Conservation (phyloP, 2,329 filamentous ascomycete species). For the Metarhizium brunneum region DNA sequence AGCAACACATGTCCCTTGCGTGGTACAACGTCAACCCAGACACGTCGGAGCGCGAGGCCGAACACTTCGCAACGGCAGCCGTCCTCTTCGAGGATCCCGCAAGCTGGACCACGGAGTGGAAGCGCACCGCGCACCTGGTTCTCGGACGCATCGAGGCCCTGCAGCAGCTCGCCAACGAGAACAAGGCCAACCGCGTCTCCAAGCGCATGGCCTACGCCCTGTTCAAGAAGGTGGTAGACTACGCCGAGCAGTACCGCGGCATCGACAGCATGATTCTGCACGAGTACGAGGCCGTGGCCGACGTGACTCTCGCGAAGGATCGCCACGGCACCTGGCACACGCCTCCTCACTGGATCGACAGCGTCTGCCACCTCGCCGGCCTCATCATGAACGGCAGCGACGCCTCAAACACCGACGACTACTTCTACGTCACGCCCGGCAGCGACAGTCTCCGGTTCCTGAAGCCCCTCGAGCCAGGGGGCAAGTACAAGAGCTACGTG, state of each 20-base stretch:
- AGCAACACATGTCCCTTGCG: slow-evolving; percentile 44
- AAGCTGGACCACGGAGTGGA: no score
- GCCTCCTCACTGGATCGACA: neutral
- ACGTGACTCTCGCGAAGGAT: neutral
- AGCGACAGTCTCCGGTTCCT: neutral
- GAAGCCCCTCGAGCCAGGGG: neutral
- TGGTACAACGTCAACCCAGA: slow-evolving; percentile 5
- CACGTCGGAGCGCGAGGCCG: neutral
- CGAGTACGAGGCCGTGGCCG: neutral
- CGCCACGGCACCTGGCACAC: neutral
- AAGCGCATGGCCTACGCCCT: neutral
- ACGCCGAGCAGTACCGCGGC: neutral
- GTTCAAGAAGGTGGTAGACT: neutral
- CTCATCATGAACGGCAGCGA: neutral
- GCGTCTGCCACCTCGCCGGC: neutral
- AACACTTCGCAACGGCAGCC: neutral
- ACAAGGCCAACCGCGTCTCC: neutral
- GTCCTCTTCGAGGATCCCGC: no score
- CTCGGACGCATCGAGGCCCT: no score
- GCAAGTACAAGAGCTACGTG: no score
- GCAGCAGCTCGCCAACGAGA: no score
- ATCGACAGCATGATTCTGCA: neutral
- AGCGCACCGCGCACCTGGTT: no score
- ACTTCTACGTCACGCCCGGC: neutral
- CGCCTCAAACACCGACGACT: neutral